Evolutionary conservation across 306 rosid species (phyloP), one percentile per base, ranked within the genome.

Genomic region (Castanea crenata): DNA sequence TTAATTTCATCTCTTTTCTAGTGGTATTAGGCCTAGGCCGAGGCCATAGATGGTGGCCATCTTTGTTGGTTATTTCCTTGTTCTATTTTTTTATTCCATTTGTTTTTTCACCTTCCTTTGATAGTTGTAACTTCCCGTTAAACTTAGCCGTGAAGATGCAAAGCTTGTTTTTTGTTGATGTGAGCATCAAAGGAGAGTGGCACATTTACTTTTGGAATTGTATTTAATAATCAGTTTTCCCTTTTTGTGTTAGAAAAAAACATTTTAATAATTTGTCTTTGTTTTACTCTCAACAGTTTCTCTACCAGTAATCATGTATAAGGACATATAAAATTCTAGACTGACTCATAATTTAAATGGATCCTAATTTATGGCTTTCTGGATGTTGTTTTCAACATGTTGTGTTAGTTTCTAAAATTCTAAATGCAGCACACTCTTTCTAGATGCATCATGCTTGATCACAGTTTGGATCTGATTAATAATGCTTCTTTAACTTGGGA

Each of bases 401-500:
- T 25, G 25, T 11, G 5, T 8, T 55, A 13, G 44, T 54, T n/a
- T 76, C 38, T 76, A 8, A 13, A 67, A 8, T n/a, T 76, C 25
- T 76, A 8, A 13, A 67, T 15, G 41, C 44, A n/a, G 38, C 9
- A 9, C 55, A n/a, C 19, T 67, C 55, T 55, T 69, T 29, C 15
- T n/a, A 5, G 31, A 2, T 74, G 78, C 32, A 27, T 19, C 29
- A 38, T 68, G 78, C 32, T 15, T 19, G 35, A 38, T 68, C 64
- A 71, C 54, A 71, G 57, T 46, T 69, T 41, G 69, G 70, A 27
- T 74, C 61, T 46, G 44, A 9, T 82, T 77, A 46, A 31, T 58
- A 13, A 20, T 56, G 58, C 76, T 78, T 79, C 44, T 84, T 77
- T 74, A 51, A 70, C 56, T 25, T 15, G 49, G 15, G 70, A n/a